Conservation (phyloP, 331 rosid species). For the Malus hybrid region DNA sequence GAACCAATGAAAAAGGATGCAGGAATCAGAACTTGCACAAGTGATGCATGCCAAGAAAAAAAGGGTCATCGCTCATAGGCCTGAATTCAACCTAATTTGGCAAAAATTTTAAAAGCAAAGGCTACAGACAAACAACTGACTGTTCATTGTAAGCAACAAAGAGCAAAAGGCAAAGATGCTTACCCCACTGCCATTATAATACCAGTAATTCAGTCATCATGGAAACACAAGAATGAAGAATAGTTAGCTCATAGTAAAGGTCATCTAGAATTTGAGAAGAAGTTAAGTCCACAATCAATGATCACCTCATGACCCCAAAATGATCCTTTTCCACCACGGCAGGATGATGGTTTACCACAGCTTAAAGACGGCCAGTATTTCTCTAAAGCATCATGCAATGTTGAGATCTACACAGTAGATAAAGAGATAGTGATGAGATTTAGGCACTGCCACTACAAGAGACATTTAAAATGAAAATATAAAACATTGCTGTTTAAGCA, state of each 20-base stretch:
- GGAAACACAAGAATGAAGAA: conserved; percentile 22
- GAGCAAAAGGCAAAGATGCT: conserved; percentile 34
- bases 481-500: too few species aligned
- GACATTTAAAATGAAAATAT: too few species aligned
- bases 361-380: conserved; percentile 88
- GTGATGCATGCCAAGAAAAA: not conserved
- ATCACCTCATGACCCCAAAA: conserved; percentile 99
- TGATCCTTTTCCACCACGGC: conserved; percentile 69
- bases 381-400: conserved; percentile 50
- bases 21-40: conserved; percentile 1
- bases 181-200: conserved; percentile 82
- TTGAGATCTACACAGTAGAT: conserved; percentile 50
- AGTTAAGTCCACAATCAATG: conserved; percentile 16
- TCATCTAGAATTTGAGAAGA: conserved; percentile 1
- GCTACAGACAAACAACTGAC: not conserved
- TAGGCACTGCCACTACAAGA: not conserved
- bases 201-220: conserved; percentile 23
- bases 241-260: conserved; percentile 30
- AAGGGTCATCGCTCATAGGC: not conserved
- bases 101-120: not conserved
- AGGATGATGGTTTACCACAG: conserved; percentile 58
- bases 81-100: not conserved
- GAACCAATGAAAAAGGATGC: conserved; percentile 8
- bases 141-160: not conserved
- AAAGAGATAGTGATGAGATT: not conserved